Evolutionary conservation across 78 protist genomes (phyloP).

Genomic region (Blattamonas nauphoetae): DNA sequence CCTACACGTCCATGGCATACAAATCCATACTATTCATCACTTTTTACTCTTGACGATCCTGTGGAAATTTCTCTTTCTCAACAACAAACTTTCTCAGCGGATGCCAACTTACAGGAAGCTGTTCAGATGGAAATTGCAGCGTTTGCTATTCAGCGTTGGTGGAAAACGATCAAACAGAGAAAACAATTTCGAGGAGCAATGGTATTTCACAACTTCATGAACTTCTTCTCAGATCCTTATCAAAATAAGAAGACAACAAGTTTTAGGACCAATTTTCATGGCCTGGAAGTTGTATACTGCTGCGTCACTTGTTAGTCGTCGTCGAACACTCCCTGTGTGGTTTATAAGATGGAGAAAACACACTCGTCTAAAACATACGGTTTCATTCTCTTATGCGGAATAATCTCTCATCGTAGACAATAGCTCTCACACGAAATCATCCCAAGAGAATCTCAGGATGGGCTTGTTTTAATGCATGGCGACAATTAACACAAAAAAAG

Average conservation of each 20-base stretch:
- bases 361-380: background rate
- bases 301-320: background rate
- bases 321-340: background rate
- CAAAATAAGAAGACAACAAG: background rate
- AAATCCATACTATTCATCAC: background rate
- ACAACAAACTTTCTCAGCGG: background rate
- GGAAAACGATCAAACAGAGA: background rate
- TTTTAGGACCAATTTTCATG: background rate
- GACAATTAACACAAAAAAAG: no score
- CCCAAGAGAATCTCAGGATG: no score
- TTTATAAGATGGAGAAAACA: background rate
- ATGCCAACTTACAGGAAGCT: background rate
- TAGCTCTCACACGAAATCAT: no score
- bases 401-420: background rate
- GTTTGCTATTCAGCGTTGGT: background rate
- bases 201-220: background rate
- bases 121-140: background rate
- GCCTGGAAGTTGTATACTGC: background rate
- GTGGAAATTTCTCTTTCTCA: background rate
- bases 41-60: background rate
- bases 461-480: no score
- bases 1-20: background rate
- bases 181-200: background rate
- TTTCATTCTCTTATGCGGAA: background rate
- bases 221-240: background rate